phyloP scores from a whole-genome alignment of 805 yeast species.

The Saccharomycopsis amapae region DNA sequence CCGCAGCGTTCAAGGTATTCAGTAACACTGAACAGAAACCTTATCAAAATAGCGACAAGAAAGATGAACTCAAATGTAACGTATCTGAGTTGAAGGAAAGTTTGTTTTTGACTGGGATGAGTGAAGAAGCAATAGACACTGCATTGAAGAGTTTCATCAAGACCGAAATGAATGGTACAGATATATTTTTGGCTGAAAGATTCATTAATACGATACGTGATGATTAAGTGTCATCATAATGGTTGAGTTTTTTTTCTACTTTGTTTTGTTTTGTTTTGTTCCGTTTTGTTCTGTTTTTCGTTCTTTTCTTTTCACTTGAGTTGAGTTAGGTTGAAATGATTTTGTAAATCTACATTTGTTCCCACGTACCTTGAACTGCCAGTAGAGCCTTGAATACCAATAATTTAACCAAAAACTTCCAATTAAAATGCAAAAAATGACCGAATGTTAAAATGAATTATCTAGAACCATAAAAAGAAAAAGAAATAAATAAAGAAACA shows the following conservation, averaged over 20 bases:
- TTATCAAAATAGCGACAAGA: conserved; percentile 25
- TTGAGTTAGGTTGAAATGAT: no score
- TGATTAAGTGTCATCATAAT: conserved; percentile 15
- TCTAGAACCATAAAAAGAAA: no score
- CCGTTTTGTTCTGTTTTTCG: not conserved
- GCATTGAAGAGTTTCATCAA: conserved; percentile 50
- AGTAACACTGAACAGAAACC: conserved; percentile 21
- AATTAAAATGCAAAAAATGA: no score
- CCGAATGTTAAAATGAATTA: no score
- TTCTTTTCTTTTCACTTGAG: no score
- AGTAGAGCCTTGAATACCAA: no score
- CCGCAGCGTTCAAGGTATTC: conserved; percentile 54
- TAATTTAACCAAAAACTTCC: no score
- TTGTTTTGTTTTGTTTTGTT: no score
- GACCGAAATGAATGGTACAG: conserved; percentile 49
- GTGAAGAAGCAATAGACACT: conserved; percentile 37
- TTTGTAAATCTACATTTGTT: no score
- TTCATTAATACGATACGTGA: conserved; percentile 21
- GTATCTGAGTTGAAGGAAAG: conserved; percentile 42
- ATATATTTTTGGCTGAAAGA: conserved; percentile 41
- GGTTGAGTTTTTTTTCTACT: not conserved
- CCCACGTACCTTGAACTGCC: no score
- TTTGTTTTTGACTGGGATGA: conserved; percentile 39
- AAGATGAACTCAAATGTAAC: conserved; percentile 39
- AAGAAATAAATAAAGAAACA: no score